phyloP scores from a whole-genome alignment of 1,284 basidiomycete genomes.

The Pseudozyma tsukubaensis region DNA sequence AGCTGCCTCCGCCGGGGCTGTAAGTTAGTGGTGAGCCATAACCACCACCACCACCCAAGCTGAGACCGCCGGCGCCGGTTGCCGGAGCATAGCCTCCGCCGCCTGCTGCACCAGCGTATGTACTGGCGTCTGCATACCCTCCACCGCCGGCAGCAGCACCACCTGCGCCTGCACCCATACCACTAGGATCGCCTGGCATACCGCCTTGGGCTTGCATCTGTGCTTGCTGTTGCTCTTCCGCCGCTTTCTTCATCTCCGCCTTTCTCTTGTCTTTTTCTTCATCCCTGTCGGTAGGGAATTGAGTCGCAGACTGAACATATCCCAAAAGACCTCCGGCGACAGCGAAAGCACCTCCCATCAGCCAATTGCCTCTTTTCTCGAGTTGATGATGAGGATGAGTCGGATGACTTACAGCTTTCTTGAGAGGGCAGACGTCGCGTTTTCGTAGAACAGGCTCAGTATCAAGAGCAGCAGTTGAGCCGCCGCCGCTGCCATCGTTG shows the following conservation, averaged over 20 bases:
- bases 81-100: not conserved
- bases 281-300: slow-evolving; percentile 29
- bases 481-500: not conserved
- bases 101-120: not conserved
- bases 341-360: slow-evolving; percentile 2
- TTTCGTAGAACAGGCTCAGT: slow-evolving; percentile 26
- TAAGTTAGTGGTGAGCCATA: no score
- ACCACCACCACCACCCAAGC: no score
- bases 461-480: not conserved
- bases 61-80: no score
- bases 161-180: slow-evolving; percentile 4
- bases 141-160: not conserved
- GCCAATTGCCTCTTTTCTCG: slow-evolving; percentile 15
- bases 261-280: slow-evolving; percentile 31
- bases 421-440: not conserved
- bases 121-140: not conserved
- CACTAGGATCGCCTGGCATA: not conserved
- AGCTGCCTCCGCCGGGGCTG: no score
- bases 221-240: slow-evolving; percentile 8
- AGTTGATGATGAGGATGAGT: not conserved
- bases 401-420: not conserved
- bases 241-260: slow-evolving; percentile 17
- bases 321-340: slow-evolving; percentile 10
- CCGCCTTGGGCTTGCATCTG: slow-evolving; percentile 1
- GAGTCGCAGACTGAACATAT: slow-evolving; percentile 23